A percentile compares a stretch with the other conserved stretches of the same genome.
Evolutionary conservation across 306 rosid species (phyloP).

Genomic region (Malus asiatica): DNA sequence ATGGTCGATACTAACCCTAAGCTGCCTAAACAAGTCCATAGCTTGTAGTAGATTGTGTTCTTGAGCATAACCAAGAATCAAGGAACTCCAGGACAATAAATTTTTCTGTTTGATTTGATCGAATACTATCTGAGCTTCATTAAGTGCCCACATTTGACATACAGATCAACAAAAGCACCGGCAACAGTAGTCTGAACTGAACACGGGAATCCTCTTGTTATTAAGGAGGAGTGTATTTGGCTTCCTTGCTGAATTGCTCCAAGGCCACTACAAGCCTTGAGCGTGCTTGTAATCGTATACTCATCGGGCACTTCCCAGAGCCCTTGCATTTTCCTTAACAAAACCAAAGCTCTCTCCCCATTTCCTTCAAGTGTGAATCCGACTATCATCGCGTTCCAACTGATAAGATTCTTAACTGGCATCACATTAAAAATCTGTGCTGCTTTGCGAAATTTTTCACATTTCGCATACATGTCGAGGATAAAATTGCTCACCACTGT

Average conservation of each 20-base stretch:
- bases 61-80: slow-evolving; percentile 59
- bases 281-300: slow-evolving; percentile 40
- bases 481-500: slow-evolving; percentile 50
- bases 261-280: slow-evolving; percentile 50
- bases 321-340: slow-evolving; percentile 43
- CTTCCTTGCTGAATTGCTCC: slow-evolving; percentile 44
- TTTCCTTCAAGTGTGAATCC: slow-evolving; percentile 31
- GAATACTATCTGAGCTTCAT: slow-evolving; percentile 49
- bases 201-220: slow-evolving; percentile 39
- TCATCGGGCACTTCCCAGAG: slow-evolving; percentile 47
- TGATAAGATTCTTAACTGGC: slow-evolving; percentile 44
- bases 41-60: slow-evolving; percentile 42
- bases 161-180: slow-evolving; percentile 54
- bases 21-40: slow-evolving; percentile 47
- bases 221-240: slow-evolving; percentile 45
- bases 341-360: slow-evolving; percentile 38
- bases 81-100: slow-evolving; percentile 46
- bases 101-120: slow-evolving; percentile 37
- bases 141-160: slow-evolving; percentile 39
- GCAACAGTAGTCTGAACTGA: slow-evolving; percentile 29
- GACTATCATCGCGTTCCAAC: slow-evolving; percentile 62
- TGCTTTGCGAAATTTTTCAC: slow-evolving; percentile 42
- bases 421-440: slow-evolving; percentile 27
- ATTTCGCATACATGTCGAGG: slow-evolving; percentile 57
- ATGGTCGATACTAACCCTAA: slow-evolving; percentile 30